phyloP scores from a whole-genome alignment of 805 yeast species.

The Ogataea minuta region DNA sequence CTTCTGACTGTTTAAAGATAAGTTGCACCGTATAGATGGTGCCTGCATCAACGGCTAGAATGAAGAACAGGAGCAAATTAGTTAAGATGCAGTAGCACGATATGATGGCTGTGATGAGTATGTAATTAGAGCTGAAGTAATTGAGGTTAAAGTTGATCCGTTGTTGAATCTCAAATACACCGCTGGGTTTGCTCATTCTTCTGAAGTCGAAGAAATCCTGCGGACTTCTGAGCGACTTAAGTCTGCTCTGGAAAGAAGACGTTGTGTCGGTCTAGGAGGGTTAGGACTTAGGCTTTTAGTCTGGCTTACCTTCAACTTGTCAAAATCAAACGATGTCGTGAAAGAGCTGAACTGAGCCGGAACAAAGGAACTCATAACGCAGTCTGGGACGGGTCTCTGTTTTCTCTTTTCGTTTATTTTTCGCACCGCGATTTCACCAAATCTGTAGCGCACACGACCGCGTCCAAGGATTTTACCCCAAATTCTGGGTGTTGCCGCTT shows the following conservation, averaged over 20 bases:
- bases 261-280: constrained; percentile 31
- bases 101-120: constrained; percentile 63
- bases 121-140: constrained; percentile 83
- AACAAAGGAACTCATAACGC: constrained; percentile 31
- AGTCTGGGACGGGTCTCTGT: constrained; percentile 1
- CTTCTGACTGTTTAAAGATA: constrained; percentile 27
- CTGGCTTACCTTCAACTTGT: constrained; percentile 30
- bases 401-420: constrained; percentile 6
- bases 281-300: neutral
- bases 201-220: constrained; percentile 89
- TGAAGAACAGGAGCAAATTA: constrained; percentile 76
- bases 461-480: constrained; percentile 39
- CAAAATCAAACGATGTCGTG: constrained; percentile 33
- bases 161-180: constrained; percentile 78
- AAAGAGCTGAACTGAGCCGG: constrained; percentile 37
- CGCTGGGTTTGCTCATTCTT: constrained; percentile 80
- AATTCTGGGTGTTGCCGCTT: constrained; percentile 77
- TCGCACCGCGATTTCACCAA: constrained; percentile 8
- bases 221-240: constrained; percentile 73
- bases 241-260: constrained; percentile 52
- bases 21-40: constrained; percentile 43
- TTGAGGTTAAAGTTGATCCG: constrained; percentile 81
- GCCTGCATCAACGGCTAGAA: constrained; percentile 48
- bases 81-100: constrained; percentile 79
- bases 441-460: constrained; percentile 5